Conservation (phyloP, 805 yeast genomes). For the Pichia ethanolica region DNA sequence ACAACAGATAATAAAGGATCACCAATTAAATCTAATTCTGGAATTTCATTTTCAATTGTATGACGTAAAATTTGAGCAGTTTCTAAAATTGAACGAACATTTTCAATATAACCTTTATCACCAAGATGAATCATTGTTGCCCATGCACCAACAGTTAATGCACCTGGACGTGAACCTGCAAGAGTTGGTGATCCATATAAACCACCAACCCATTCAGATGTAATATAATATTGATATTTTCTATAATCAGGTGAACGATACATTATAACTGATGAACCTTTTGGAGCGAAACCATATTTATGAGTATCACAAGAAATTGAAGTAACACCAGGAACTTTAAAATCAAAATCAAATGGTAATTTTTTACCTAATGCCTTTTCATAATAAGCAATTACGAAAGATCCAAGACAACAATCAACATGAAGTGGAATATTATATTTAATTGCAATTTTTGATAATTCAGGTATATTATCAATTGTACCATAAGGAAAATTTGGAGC, state of each 20-base stretch:
- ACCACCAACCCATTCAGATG: conserved; percentile 89
- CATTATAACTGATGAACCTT: conserved; percentile 91
- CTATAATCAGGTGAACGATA: conserved; percentile 66
- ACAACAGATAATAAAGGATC: conserved; percentile 82
- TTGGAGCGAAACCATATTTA: conserved; percentile 97
- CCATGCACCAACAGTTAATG: conserved; percentile 97
- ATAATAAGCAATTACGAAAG: conserved; percentile 72
- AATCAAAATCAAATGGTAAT: conserved; percentile 59
- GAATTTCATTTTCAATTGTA: conserved; percentile 38
- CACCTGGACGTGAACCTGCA: conserved; percentile 97
- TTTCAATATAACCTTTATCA: conserved; percentile 65
- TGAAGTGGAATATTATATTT: conserved; percentile 75
- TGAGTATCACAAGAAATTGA: conserved; percentile 99
- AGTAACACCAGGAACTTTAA: conserved; percentile 86
- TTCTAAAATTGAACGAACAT: conserved; percentile 58
- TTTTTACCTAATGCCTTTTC: conserved; percentile 38
- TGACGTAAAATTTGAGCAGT: conserved; percentile 54
- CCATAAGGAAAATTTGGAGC: conserved; percentile 99
- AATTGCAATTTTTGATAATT: conserved; percentile 58
- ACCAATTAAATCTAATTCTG: conserved; percentile 66
- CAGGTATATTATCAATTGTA: conserved; percentile 80
- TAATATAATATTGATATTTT: conserved; percentile 74
- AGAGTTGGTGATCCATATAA: conserved; percentile 93
- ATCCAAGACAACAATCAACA: conserved; percentile 94
- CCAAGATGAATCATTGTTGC: conserved; percentile 83